Conservation (phyloP, 345 rosid genomes). For the Aurinia saxatilis region DNA sequence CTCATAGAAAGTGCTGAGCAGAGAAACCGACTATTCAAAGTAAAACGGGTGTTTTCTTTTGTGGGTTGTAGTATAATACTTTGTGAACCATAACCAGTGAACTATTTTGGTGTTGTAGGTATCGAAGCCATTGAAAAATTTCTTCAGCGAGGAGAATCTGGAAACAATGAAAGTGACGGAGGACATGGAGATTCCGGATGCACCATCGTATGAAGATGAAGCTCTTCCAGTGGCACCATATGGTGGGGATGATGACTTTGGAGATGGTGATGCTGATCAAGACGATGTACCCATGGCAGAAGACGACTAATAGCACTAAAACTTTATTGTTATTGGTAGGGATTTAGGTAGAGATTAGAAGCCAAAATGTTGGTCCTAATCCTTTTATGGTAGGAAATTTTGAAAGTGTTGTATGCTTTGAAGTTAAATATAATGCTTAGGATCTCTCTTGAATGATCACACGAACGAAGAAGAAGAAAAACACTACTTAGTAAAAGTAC, state of each 20-base stretch:
- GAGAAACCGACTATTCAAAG: slow-evolving; percentile 59
- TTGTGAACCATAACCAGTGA: no score
- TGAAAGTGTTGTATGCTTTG: no score
- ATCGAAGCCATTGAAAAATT: slow-evolving; percentile 56
- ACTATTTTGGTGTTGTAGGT: slow-evolving; percentile 39
- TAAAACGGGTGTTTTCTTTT: slow-evolving; percentile 7
- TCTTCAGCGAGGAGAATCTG: slow-evolving; percentile 57
- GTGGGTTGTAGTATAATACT: no score
- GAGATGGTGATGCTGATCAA: slow-evolving; percentile 38
- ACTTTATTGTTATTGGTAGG: background rate
- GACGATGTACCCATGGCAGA: slow-evolving; percentile 35
- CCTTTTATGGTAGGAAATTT: background rate
- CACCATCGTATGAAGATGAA: slow-evolving; percentile 9
- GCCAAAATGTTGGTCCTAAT: background rate
- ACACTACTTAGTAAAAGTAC: no score
- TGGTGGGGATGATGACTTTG: slow-evolving; percentile 40
- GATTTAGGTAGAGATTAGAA: background rate
- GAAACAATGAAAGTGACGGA: slow-evolving; percentile 35
- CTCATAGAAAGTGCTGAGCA: slow-evolving; percentile 70
- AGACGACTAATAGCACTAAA: slow-evolving; percentile 34
- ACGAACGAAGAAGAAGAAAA: no score
- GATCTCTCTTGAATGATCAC: no score
- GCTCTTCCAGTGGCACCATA: slow-evolving; percentile 11
- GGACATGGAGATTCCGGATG: slow-evolving; percentile 27
- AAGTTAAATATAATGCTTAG: no score